Conservation (phyloP, 2,329 filamentous ascomycete genomes). For the Talaromyces sp. region DNA sequence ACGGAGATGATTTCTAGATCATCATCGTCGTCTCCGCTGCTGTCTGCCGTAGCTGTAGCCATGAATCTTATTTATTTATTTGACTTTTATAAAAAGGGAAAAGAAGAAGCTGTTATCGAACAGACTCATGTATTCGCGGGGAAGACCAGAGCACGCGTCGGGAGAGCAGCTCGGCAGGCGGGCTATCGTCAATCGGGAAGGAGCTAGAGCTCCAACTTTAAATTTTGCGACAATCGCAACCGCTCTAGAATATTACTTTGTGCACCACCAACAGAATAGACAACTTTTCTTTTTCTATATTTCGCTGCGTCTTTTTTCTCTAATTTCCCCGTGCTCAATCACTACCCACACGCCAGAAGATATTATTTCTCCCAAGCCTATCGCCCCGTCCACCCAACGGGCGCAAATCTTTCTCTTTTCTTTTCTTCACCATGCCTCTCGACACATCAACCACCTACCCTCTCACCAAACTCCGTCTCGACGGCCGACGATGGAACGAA, state of each 20-base stretch:
- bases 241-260: neutral
- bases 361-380: neutral
- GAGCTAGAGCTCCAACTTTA: constrained; percentile 19
- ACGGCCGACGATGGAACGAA: constrained; percentile 93
- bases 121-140: neutral
- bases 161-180: neutral
- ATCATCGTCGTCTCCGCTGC: constrained; percentile 33
- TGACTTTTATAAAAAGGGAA: too few species aligned
- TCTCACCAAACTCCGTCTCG: constrained; percentile 75
- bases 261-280: neutral
- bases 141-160: constrained; percentile 1
- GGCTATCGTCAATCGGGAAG: constrained; percentile 12
- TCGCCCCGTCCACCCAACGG: neutral
- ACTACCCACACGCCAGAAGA: neutral
- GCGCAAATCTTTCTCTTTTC: neutral
- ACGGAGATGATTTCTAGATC: constrained; percentile 38
- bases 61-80: constrained; percentile 9
- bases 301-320: neutral
- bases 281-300: neutral
- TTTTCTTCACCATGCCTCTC: constrained; percentile 65
- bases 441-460: constrained; percentile 89
- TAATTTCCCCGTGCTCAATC: neutral
- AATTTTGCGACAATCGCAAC: constrained; percentile 4
- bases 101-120: neutral
- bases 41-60: constrained; percentile 19